Conservation (phyloP, 768 basidiomycete species). For the Candolleomyces eurysporus region DNA sequence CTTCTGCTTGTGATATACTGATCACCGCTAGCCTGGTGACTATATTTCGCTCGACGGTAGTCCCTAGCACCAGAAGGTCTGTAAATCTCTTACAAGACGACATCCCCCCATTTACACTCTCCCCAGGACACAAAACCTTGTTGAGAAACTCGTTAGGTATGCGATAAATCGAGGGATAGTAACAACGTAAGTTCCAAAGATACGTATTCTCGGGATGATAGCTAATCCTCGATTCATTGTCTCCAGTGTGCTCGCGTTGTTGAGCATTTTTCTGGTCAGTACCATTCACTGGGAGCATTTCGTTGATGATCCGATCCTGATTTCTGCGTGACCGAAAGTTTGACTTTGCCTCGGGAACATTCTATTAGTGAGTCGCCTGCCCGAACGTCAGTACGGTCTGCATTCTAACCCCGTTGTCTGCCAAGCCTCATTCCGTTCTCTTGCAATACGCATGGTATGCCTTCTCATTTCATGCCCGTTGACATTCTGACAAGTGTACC, state of each 20-base stretch:
- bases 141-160: background rate
- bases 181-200: background rate
- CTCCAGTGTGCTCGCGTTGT: background rate
- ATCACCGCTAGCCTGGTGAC: background rate
- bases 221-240: background rate
- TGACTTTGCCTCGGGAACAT: background rate
- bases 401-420: background rate
- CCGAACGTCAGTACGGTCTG: background rate
- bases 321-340: background rate
- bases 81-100: too few species aligned
- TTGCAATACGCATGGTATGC: background rate
- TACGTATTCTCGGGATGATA: too few species aligned
- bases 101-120: background rate
- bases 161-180: conserved; percentile 1
- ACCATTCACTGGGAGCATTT: background rate
- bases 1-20: background rate
- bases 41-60: background rate
- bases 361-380: background rate
- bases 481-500: background rate
- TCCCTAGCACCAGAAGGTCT: background rate
- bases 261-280: background rate
- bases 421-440: background rate
- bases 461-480: background rate
- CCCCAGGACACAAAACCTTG: background rate
- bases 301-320: background rate